These are phyloP conservation scores for Metarhizium sp. DNA, from an alignment of 2,329 filamentous ascomycete genomes.

Conservation along the genomic window DNA sequence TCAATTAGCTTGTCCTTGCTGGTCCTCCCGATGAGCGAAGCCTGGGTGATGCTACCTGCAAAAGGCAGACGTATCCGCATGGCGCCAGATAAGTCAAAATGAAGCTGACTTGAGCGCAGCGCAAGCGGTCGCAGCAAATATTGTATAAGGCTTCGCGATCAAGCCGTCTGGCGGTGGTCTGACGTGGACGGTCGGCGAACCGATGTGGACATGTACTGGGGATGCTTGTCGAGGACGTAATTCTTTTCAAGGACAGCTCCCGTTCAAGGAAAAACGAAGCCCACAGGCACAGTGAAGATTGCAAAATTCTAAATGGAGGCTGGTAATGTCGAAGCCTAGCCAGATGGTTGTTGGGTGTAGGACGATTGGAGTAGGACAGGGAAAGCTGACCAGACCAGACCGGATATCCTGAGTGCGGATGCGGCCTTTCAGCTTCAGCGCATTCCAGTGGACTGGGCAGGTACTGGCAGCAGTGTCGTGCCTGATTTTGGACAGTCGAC, in stretches of 20 bases:
- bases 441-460: no score
- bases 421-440: no score
- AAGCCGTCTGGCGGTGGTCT: background rate
- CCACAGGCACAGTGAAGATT: background rate
- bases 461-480: no score
- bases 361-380: no score
- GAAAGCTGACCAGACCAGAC: no score
- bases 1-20: background rate
- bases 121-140: background rate
- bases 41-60: background rate
- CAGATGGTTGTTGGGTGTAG: no score
- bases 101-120: background rate
- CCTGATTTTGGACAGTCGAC: no score
- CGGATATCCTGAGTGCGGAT: no score
- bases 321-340: background rate
- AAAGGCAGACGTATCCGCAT: constrained; percentile 6
- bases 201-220: background rate
- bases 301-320: background rate
- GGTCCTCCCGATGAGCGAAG: background rate
- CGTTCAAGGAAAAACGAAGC: background rate
- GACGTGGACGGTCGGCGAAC: background rate
- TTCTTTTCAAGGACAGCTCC: background rate
- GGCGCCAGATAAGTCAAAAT: background rate
- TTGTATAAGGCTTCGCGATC: background rate
- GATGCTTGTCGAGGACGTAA: background rate